Evolutionary conservation across 257 asterid species (phyloP).

Genomic region (Thymus mandschuricus): DNA sequence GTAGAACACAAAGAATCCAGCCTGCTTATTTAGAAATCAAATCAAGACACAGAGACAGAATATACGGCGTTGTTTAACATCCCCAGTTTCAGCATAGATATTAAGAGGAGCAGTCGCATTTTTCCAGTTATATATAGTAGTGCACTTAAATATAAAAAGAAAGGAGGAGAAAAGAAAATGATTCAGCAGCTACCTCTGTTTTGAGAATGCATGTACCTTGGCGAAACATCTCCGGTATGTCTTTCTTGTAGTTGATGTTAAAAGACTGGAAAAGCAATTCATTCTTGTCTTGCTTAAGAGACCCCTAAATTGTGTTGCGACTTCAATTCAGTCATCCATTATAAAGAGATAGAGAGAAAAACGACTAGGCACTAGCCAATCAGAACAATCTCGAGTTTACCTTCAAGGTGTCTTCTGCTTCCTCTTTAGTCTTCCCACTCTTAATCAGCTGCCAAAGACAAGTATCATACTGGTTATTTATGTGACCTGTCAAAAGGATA

Average conservation of each 20-base stretch:
- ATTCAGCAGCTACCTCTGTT: conserved; percentile 54
- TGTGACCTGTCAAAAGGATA: conserved; percentile 60
- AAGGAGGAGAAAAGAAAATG: neutral
- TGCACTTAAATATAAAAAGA: neutral
- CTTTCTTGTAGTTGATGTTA: conserved; percentile 73
- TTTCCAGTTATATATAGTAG: conserved; percentile 10
- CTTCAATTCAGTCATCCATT: conserved; percentile 19
- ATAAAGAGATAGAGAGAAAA: neutral
- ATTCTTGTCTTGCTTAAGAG: conserved; percentile 69
- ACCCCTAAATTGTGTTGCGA: conserved; percentile 47
- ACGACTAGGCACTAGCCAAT: neutral
- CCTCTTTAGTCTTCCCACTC: conserved; percentile 59
- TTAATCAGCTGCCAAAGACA: conserved; percentile 73
- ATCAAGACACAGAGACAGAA: neutral
- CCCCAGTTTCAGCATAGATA: no score
- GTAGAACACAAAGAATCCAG: neutral
- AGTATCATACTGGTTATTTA: conserved; percentile 62
- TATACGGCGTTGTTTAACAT: neutral
- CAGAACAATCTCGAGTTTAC: conserved; percentile 37
- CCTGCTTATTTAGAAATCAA: conserved; percentile 19
- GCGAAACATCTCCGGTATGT: conserved; percentile 74
- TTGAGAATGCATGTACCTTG: conserved; percentile 85
- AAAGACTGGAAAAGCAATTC: conserved; percentile 75
- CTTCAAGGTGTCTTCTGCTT: conserved; percentile 67
- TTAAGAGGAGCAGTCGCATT: neutral